phyloP scores from a whole-genome alignment of 176 grass and related monocot genomes.

The Poa pratensis region DNA sequence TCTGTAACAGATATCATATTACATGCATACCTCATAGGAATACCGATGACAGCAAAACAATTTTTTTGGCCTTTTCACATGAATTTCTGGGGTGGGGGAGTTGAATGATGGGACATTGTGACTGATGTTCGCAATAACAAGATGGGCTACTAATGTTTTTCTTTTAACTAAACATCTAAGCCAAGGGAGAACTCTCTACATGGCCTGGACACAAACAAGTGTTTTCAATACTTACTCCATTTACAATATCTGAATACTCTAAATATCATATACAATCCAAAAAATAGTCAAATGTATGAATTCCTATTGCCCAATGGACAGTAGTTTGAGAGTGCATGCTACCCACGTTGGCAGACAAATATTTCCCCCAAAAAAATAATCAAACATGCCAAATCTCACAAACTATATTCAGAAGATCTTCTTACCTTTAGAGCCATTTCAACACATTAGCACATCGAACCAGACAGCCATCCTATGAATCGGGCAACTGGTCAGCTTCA shows the following conservation, averaged over 20 bases:
- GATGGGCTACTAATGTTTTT: neutral
- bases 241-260: neutral
- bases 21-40: neutral
- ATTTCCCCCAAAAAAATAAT: neutral
- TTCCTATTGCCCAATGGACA: neutral
- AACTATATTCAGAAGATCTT: neutral
- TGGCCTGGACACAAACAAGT: neutral
- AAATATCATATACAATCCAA: too few species aligned
- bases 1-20: neutral
- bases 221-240: neutral
- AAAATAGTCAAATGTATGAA: too few species aligned
- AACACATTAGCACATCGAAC: neutral
- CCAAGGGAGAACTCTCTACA: neutral
- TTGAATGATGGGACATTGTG: neutral
- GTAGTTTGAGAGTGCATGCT: neutral
- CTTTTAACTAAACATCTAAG: neutral
- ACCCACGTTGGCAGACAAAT: neutral
- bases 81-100: neutral
- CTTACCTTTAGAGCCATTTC: neutral
- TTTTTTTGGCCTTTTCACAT: neutral
- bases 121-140: neutral
- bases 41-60: neutral
- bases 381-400: neutral
- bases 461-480: neutral
- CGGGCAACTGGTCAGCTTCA: neutral